A percentile compares a stretch with the other conserved stretches of the same genome.
Evolutionary conservation across 805 yeast genomes (phyloP).

Genomic region (Diddensiella transvaalensis): DNA sequence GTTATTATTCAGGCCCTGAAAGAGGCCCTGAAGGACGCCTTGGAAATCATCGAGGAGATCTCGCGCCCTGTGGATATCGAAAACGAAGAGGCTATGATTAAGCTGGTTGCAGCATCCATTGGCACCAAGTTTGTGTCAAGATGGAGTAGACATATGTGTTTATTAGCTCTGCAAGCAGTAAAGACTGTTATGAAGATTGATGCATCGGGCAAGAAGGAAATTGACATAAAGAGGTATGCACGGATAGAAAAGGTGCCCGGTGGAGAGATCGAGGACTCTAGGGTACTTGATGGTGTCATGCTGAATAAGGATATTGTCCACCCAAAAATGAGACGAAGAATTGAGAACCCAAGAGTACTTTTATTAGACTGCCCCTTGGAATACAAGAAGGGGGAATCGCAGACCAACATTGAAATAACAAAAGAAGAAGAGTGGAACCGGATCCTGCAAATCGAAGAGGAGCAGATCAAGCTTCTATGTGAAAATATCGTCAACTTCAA

Average conservation of each 20-base stretch:
- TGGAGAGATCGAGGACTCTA: constrained; percentile 89
- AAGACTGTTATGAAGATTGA: constrained; percentile 60
- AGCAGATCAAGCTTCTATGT: constrained; percentile 85
- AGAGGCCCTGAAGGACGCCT: constrained; percentile 84
- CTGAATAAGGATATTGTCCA: constrained; percentile 97
- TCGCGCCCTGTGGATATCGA: constrained; percentile 78
- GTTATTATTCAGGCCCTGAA: constrained; percentile 92
- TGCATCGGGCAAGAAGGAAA: constrained; percentile 61
- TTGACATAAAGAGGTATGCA: constrained; percentile 89
- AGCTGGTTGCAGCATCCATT: constrained; percentile 82
- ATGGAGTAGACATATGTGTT: constrained; percentile 92
- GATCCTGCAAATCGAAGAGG: constrained; percentile 94
- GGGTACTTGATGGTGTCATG: constrained; percentile 85
- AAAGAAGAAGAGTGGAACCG: constrained; percentile 96
- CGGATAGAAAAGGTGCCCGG: constrained; percentile 97
- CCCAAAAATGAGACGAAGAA: constrained; percentile 91
- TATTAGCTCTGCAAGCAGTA: constrained; percentile 81
- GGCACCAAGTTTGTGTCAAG: constrained; percentile 92
- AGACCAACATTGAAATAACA: constrained; percentile 94
- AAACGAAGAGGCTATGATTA: constrained; percentile 82
- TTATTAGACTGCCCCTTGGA: constrained; percentile 95
- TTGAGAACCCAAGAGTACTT: constrained; percentile 84
- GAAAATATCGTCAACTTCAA: constrained; percentile 78
- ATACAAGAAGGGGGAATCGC: constrained; percentile 98
- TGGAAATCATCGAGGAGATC: constrained; percentile 78